phyloP scores from a whole-genome alignment of 2,329 filamentous ascomycete genomes.

The Grosmannia serpens region DNA sequence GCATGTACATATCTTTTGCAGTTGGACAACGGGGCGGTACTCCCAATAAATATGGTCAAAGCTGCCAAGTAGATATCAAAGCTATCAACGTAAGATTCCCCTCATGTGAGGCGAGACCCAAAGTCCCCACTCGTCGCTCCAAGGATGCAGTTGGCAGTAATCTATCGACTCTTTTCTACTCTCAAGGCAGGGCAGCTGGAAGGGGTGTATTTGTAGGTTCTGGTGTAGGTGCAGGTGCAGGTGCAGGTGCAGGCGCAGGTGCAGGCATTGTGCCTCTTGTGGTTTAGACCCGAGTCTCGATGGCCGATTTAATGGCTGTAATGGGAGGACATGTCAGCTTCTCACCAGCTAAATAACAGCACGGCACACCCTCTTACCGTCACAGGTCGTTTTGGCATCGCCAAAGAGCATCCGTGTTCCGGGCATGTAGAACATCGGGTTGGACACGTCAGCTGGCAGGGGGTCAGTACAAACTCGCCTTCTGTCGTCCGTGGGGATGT shows the following conservation, averaged over 20 bases:
- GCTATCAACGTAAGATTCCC: not conserved
- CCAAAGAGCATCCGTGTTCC: conserved; percentile 87
- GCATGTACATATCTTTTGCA: not conserved
- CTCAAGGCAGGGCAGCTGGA: no score
- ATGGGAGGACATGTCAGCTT: not conserved
- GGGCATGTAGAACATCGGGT: conserved; percentile 89
- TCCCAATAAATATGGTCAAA: not conserved
- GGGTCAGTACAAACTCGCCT: not conserved
- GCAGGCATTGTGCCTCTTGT: not conserved
- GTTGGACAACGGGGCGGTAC: not conserved
- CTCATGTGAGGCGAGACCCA: no score
- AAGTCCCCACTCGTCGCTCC: no score
- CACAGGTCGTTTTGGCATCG: conserved; percentile 74
- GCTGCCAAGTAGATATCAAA: not conserved
- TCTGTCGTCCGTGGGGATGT: not conserved
- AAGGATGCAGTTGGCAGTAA: no score
- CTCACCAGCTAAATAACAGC: no score
- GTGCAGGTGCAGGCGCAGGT: not conserved
- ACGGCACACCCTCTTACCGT: conserved; percentile 42
- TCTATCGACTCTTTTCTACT: no score
- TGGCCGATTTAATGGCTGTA: conserved; percentile 20
- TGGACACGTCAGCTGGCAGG: conserved; percentile 65
- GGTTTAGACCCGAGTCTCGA: conserved; percentile 17
- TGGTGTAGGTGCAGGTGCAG: no score
- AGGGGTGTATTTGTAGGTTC: no score